Conservation (phyloP, 208 protist species). For the Endotrypanum monterogeii region DNA sequence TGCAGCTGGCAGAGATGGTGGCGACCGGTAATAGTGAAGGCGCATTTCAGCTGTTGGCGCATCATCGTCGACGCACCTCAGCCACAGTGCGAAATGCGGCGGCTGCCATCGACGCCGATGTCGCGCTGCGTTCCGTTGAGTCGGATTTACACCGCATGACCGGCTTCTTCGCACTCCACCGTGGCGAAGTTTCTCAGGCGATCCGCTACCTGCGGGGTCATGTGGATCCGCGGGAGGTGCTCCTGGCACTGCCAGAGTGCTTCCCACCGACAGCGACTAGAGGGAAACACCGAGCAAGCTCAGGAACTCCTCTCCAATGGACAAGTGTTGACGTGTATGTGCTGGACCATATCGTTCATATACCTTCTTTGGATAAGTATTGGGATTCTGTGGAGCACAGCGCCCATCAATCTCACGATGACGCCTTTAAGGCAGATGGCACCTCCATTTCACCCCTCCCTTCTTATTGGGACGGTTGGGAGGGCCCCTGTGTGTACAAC, state of each 20-base stretch:
- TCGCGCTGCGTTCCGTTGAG: constrained; percentile 41
- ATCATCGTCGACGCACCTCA: constrained; percentile 29
- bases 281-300: background rate
- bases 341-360: background rate
- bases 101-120: background rate
- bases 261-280: constrained; percentile 37
- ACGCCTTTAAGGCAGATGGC: background rate
- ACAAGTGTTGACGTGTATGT: constrained; percentile 2
- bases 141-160: constrained; percentile 70
- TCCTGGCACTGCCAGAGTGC: constrained; percentile 64
- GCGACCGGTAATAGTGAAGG: constrained; percentile 44
- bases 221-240: constrained; percentile 73
- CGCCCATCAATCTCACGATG: background rate
- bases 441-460: background rate
- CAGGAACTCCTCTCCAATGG: background rate
- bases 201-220: constrained; percentile 56
- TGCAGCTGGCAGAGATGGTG: constrained; percentile 68
- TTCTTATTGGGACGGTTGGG: constrained; percentile 28
- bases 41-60: constrained; percentile 70
- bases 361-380: background rate
- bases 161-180: constrained; percentile 65
- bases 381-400: background rate
- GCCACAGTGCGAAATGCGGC: background rate
- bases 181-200: constrained; percentile 42
- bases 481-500: constrained; percentile 29